Evolutionary conservation across 768 basidiomycete species (phyloP).

Genomic region (Galerina marginata): DNA sequence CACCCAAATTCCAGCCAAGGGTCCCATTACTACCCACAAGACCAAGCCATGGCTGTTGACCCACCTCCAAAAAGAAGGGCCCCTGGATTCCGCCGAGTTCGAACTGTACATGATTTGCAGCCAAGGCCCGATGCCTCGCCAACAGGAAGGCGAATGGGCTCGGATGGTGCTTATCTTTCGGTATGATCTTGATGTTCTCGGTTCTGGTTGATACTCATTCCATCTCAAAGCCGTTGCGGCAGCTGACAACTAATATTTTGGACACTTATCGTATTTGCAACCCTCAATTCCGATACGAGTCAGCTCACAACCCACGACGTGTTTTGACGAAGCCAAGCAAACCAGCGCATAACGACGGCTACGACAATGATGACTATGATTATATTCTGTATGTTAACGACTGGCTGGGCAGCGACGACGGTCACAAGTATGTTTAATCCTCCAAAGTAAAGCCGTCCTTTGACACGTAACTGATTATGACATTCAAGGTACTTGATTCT

Average conservation of each 20-base stretch:
- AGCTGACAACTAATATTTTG: constrained; percentile 83
- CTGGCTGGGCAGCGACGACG: constrained; percentile 92
- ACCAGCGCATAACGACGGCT: constrained; percentile 93
- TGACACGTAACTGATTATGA: constrained; percentile 10
- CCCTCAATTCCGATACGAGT: constrained; percentile 93
- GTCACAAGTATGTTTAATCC: constrained; percentile 78
- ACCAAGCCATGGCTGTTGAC: constrained; percentile 80
- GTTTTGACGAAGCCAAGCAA: constrained; percentile 98
- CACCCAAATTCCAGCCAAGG: constrained; percentile 55
- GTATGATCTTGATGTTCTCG: constrained; percentile 52
- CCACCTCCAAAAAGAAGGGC: constrained; percentile 68
- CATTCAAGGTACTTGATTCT: constrained; percentile 86
- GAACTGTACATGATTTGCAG: constrained; percentile 76
- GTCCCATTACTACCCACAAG: constrained; percentile 63
- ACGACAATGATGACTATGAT: constrained; percentile 98
- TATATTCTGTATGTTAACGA: constrained; percentile 99
- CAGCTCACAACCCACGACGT: constrained; percentile 90
- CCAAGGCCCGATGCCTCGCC: constrained; percentile 72
- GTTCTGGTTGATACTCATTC: constrained; percentile 14
- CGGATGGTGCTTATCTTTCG: constrained; percentile 78
- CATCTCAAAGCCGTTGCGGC: constrained; percentile 55
- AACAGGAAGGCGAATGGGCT: constrained; percentile 75
- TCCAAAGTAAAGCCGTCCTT: not conserved
- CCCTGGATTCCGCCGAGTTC: constrained; percentile 80
- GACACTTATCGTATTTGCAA: constrained; percentile 96